Conservation (phyloP, 2,329 filamentous ascomycete genomes). For the Penicillium sp. region DNA sequence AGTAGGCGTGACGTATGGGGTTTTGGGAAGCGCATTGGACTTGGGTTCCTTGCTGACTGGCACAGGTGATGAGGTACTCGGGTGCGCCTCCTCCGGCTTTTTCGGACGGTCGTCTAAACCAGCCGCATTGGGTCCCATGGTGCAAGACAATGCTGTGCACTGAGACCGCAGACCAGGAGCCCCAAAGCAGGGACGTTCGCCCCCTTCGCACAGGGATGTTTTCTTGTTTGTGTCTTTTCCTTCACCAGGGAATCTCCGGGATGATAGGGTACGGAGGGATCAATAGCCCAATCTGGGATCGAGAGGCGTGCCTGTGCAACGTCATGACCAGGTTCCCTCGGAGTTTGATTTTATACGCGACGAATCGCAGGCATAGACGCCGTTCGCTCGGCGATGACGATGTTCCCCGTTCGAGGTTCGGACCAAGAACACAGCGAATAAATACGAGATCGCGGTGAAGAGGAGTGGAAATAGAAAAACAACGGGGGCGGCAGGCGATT, state of each 20-base stretch:
- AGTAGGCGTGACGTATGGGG: constrained; percentile 29
- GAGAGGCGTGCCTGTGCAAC: constrained; percentile 33
- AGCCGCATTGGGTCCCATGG: constrained; percentile 13
- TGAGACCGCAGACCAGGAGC: constrained; percentile 6
- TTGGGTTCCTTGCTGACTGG: constrained; percentile 21
- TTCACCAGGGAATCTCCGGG: constrained; percentile 13
- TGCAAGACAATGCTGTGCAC: constrained; percentile 7
- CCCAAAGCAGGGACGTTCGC: constrained; percentile 2
- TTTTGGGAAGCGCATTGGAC: constrained; percentile 24
- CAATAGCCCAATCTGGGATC: constrained; percentile 33
- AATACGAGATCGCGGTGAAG: constrained; percentile 1
- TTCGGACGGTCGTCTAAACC: constrained; percentile 10
- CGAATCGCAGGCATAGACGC: constrained; percentile 17
- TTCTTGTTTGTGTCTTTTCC: not conserved
- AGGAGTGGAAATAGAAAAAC: not conserved
- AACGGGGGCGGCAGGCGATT: not conserved
- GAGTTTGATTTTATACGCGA: constrained; percentile 11
- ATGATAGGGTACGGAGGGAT: constrained; percentile 25
- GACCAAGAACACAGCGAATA: constrained; percentile 1
- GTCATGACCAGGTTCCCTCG: constrained; percentile 34
- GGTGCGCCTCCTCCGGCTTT: constrained; percentile 22
- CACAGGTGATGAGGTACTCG: constrained; percentile 11
- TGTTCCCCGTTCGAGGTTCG: constrained; percentile 14
- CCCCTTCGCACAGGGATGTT: constrained; percentile 11
- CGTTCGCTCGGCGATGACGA: constrained; percentile 14